phyloP scores from a whole-genome alignment of 2,329 filamentous ascomycete genomes.

The Cercospora sp. region DNA sequence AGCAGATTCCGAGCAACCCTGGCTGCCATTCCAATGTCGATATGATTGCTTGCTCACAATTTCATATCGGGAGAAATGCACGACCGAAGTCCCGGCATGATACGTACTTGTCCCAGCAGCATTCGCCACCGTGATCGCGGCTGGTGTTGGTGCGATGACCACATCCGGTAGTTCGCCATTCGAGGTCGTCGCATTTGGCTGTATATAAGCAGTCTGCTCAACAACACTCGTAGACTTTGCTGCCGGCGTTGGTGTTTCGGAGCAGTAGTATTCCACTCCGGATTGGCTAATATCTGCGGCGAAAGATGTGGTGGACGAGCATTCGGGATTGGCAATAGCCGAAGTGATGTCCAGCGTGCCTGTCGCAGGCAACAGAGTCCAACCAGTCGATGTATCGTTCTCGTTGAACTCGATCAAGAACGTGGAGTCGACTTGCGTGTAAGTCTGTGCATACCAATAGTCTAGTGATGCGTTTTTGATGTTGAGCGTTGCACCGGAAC shows the following conservation, averaged over 20 bases:
- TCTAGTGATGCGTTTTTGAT: slow-evolving; percentile 38
- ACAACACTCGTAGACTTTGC: slow-evolving; percentile 37
- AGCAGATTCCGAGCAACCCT: slow-evolving; percentile 38
- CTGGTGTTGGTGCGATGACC: slow-evolving; percentile 33
- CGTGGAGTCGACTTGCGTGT: slow-evolving; percentile 38
- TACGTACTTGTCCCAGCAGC: slow-evolving; percentile 23
- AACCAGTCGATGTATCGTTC: slow-evolving; percentile 35
- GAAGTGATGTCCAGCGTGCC: slow-evolving; percentile 39
- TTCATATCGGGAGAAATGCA: slow-evolving; percentile 48
- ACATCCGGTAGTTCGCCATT: slow-evolving; percentile 34
- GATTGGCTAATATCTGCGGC: slow-evolving; percentile 26
- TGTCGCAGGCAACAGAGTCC: slow-evolving; percentile 35
- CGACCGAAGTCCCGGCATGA: slow-evolving; percentile 42
- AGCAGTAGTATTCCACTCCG: slow-evolving; percentile 28
- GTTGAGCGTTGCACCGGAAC: slow-evolving; percentile 39
- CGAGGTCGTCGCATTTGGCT: slow-evolving; percentile 32
- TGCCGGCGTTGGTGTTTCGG: slow-evolving; percentile 32
- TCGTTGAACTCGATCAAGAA: slow-evolving; percentile 33
- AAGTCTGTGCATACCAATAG: slow-evolving; percentile 39
- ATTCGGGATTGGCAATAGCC: slow-evolving; percentile 33
- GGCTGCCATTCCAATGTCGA: slow-evolving; percentile 32
- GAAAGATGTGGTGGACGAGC: slow-evolving; percentile 27
- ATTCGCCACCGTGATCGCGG: slow-evolving; percentile 31
- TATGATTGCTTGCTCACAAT: slow-evolving; percentile 39
- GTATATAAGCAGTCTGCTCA: slow-evolving; percentile 34